These are phyloP conservation scores for Pouteria glomerata DNA, from an alignment of 148 eudicot species.

Conservation along the genomic window DNA sequence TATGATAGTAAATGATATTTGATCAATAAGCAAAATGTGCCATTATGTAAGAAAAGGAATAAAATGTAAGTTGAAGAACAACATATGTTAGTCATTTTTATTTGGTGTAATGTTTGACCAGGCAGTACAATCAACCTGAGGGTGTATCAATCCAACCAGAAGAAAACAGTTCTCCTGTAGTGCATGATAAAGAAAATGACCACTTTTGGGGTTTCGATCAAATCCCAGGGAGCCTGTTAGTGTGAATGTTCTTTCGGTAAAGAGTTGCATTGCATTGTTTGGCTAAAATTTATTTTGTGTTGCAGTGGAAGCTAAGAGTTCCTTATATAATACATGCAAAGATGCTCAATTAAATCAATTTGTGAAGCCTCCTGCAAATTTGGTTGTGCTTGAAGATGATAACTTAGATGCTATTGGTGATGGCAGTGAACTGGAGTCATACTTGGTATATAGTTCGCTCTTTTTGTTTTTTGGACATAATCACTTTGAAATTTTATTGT, in stretches of 20 bases:
- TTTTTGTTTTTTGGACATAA: not conserved
- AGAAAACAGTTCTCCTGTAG: constrained; percentile 42
- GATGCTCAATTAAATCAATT: constrained; percentile 27
- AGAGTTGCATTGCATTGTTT: not conserved
- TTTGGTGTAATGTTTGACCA: constrained; percentile 15
- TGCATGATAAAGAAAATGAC: constrained; percentile 47
- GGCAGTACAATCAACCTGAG: constrained; percentile 49
- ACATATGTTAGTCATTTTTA: too few species aligned
- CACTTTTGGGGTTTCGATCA: constrained; percentile 77
- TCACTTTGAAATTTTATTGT: not conserved
- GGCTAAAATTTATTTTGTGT: constrained; percentile 20
- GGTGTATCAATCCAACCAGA: constrained; percentile 44
- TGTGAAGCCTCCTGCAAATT: constrained; percentile 79
- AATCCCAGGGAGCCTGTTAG: constrained; percentile 52
- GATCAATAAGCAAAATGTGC: not conserved
- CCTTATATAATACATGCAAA: constrained; percentile 43
- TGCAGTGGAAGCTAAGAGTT: constrained; percentile 70
- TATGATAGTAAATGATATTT: not conserved
- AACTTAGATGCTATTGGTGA: constrained; percentile 75
- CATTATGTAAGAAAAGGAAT: not conserved
- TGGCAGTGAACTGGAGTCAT: constrained; percentile 77
- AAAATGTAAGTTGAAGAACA: too few species aligned
- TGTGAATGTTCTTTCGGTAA: constrained; percentile 1
- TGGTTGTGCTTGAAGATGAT: constrained; percentile 94
- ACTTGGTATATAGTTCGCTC: constrained; percentile 56